phyloP scores from a whole-genome alignment of 805 yeast genomes.

The Wickerhamiella cacticola region DNA sequence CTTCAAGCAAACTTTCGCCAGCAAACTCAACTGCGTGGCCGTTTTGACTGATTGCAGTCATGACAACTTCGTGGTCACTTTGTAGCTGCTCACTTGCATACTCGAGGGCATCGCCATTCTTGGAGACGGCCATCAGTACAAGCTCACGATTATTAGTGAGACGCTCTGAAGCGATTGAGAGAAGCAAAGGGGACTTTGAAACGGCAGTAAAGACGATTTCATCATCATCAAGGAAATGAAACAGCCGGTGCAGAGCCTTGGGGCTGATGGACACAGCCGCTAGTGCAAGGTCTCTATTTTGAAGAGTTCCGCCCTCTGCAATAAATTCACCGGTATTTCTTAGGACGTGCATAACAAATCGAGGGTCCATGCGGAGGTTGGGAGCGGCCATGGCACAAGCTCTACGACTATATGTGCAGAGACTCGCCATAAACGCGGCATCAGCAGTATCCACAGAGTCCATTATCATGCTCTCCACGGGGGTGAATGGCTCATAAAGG shows the following conservation, averaged over 20 bases:
- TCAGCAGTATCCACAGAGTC: not conserved
- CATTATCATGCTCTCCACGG: not conserved
- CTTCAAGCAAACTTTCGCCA: not conserved
- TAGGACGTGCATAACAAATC: not conserved
- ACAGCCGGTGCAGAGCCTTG: not conserved
- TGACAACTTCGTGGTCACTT: not conserved
- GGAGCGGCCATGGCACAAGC: not conserved
- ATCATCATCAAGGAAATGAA: not conserved
- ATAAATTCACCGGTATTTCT: not conserved
- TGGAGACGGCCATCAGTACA: not conserved
- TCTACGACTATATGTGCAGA: not conserved
- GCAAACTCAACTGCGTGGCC: not conserved
- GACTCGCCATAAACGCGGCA: not conserved
- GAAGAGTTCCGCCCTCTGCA: not conserved
- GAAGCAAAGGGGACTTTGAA: not conserved
- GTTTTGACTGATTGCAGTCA: not conserved
- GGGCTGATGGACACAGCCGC: not conserved
- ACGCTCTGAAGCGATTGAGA: not conserved
- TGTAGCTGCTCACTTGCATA: not conserved
- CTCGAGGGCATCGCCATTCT: slow-evolving; percentile 1
- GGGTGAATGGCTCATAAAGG: not conserved
- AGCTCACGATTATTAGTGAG: not conserved
- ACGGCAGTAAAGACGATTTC: not conserved
- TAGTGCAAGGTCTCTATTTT: not conserved
- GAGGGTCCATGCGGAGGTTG: slow-evolving; percentile 3